Base-by-base conservation (phyloP, 805 yeast species). In the Isabelozyma heimii region DNA sequence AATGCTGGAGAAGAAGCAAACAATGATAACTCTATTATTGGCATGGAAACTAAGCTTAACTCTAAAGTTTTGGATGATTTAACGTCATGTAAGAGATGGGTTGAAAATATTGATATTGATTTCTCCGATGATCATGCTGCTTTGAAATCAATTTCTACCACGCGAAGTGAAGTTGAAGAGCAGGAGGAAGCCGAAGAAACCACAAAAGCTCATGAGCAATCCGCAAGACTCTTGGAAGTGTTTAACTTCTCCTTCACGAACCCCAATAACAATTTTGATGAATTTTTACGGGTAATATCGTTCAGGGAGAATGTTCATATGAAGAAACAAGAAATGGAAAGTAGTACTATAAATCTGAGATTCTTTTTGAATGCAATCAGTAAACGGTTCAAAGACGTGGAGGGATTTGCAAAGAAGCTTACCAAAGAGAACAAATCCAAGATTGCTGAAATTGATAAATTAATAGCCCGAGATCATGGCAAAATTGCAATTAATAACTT, bases 311-410 rank as follows among this genome's bases (percentile, higher is more conserved):
- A 65, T 44, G 62, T 59, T 8, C 44, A 42, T 42, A 16, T 42
- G 15, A 42, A 26, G 16, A 26, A 8, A 9, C 63, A 58, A 43
- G 42, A 58, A 12, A 67, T 58, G 20, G 63, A 59, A 33, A 59
- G 55, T 37, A 58, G 54, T 26, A 53, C 53, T 1, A 52, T 46
- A 30, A 37, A 49, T 8, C 56, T 60, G 13, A 59, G 57, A 39
- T 73, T 73, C 53, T 72, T 73, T 55, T 57, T 67, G 46, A 65
- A 67, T 46, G 76, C 77, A 0, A 70, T 91, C 2, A 77, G 84
- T 37, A 83, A 86, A 61, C 73, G 99, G 50, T 91, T 94, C 59
- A 82, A 80, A 47, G 98, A 92, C 60, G 95, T 92, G 45, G 98
- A 94, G 63, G 81, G 85, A 5, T 76, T 91, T 57, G 98, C 98